Base-by-base conservation (phyloP, 345 rosid species). In the Pugionium cornutum region DNA sequence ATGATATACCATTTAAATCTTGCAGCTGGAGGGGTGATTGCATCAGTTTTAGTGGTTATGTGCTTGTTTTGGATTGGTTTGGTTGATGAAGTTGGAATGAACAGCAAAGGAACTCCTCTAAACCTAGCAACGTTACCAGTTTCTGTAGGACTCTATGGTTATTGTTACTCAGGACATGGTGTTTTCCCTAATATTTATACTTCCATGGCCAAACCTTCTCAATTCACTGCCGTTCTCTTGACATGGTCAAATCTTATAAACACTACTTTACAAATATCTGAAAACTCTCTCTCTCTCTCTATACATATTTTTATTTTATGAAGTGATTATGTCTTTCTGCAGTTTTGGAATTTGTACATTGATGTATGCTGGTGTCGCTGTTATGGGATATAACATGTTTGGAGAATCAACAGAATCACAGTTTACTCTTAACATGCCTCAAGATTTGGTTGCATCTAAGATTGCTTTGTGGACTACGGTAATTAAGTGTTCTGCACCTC, bases 381-480 rank as follows among this genome's bases (percentile, higher is more conserved):
- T 80, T 6, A 84, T 85, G 97, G 99, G 99, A 30, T 94, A 89
- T 78, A 78, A 77, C 27, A 88, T 89, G 95, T 94, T 94, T 48
- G 97, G 99, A 54, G 92, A 85, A 41, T 66, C 72, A 67, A 85
- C 85, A 42, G 59, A 72, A 39, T 86, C 99, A 7, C 99, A 94
- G 51, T 89, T 84, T 77, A 89, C 97, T 4, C 96, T 94, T 31
- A 94, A 94, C 84, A 64, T 94, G 91, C 96, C 97, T 5, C 78
- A 82, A 53, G 79, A 94, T 64, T 77, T 86, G 62, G 83, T 86
- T 46, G 97, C 92, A 68, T 81, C 99, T n/a, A 94, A 89, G 80
- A 79, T 94, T 74, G 99, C 97, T 43, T 80, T 90, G 65, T 94
- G 97, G 97, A 88, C 97, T 40, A 90, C 97, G 57, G 97, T 94